Percentiles rank a stretch among this genome's conserved stretches.
Conservation (phyloP, 148 eudicot species). For the Cornus suecica region DNA sequence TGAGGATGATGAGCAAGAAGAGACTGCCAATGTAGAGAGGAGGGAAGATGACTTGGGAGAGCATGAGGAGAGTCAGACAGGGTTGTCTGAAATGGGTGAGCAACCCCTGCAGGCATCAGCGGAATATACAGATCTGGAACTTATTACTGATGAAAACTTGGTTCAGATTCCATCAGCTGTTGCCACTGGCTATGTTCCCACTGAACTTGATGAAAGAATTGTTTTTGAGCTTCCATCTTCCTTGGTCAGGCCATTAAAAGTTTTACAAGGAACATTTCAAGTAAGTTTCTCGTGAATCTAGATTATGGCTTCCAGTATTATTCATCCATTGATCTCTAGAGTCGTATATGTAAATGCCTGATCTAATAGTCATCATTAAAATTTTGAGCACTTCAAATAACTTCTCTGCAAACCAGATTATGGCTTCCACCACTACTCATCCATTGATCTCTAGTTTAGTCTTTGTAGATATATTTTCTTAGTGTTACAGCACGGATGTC, state of each 20-base stretch:
- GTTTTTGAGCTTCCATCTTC: conserved; percentile 90
- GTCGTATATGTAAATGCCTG: no score
- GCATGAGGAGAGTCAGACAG: conserved; percentile 42
- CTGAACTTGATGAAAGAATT: conserved; percentile 87
- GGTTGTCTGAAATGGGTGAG: conserved; percentile 46
- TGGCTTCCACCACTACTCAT: no score
- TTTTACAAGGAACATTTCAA: conserved; percentile 86
- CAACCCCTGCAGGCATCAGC: conserved; percentile 38
- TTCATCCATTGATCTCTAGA: not conserved
- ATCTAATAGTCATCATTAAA: not conserved
- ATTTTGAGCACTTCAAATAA: no score
- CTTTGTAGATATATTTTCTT: not conserved
- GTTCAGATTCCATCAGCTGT: conserved; percentile 50
- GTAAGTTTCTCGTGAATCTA: conserved; percentile 42
- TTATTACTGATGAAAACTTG: conserved; percentile 46
- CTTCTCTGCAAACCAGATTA: no score
- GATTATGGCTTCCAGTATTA: not conserved
- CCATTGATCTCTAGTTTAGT: not conserved
- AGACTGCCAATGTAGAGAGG: conserved; percentile 33
- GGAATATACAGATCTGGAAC: conserved; percentile 42
- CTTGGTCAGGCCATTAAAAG: conserved; percentile 82
- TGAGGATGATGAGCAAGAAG: conserved; percentile 68
- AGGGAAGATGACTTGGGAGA: conserved; percentile 41
- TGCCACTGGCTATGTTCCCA: conserved; percentile 89
- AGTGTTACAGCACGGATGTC: not conserved